Evolutionary conservation across 257 asterid species (phyloP), one percentile per base, ranked within the genome.

Genomic region (Solanum rostratum): DNA sequence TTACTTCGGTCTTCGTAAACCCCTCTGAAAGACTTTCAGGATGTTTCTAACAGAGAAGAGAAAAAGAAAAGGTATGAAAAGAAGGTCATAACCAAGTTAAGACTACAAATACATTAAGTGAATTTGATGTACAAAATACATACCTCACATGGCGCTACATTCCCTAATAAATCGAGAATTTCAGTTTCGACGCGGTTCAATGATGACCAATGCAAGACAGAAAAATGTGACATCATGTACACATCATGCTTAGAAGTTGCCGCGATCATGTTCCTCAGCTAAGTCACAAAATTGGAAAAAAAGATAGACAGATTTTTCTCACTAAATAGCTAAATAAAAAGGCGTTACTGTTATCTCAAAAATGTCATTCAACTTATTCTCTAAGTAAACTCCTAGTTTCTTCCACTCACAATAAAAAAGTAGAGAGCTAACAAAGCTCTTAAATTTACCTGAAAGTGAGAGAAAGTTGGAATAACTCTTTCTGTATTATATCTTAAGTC

Each of bases 261-360:
- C 98, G 94, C 97, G n/a, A n/a, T n/a, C 93, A 94, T 90, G 88
- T 95, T 95, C 90, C 98, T 91, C 91, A 95, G 87, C 99, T 93
- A 93, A 81, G 82, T 84, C 86, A 86, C 85, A 43, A 83, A 54
- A 79, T 20, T 24, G 27, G 29, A 41, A 71, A 19, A 79, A 22
- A 52, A 7, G 16, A n/a, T 16, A 7, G 14, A 50, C 24, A 6
- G 83, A 45, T 29, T 10, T n/a, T 24, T 60, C 41, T 63, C 43
- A 10, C 8, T 63, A 63, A 14, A 63, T 7, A 63, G 39, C 8
- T 5, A 63, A 29, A 63, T 29, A 63, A 63, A n/a, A 27, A 63
- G 6, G 71, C n/a, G n/a, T n/a, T n/a, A n/a, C n/a, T 62, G 37
- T 27, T 13, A 27, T 62, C 69, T 62, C 12, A 27, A 57, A 60